phyloP scores from a whole-genome alignment of 257 asterid species.

The Handroanthus guayacan region DNA sequence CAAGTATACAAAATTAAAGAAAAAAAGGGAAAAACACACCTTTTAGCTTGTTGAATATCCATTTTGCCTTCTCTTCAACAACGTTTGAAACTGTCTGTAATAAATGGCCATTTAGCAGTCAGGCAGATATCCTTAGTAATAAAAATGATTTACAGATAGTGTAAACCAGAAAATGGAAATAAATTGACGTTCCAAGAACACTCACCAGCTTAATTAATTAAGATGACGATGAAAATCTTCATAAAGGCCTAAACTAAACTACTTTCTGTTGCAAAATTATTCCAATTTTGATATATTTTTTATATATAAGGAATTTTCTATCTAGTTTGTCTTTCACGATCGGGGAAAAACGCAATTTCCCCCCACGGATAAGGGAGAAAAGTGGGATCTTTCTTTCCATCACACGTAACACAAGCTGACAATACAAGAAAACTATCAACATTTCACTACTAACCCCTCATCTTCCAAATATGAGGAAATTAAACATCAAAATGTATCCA shows the following conservation, averaged over 20 bases:
- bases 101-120: slow-evolving; percentile 17
- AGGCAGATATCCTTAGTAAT: not conserved
- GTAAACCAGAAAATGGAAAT: slow-evolving; percentile 17
- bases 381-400: not conserved
- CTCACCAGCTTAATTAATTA: not conserved
- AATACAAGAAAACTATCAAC: slow-evolving; percentile 10
- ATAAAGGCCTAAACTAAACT: not conserved
- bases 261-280: not conserved
- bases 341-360: too few relatives aligned
- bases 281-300: not conserved
- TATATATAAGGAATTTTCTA: too few relatives aligned
- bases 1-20: not conserved
- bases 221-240: slow-evolving; percentile 10
- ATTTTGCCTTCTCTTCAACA: slow-evolving; percentile 91
- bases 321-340: too few relatives aligned
- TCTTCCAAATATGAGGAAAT: not conserved
- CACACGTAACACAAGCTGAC: not conserved
- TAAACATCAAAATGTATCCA: slow-evolving; percentile 17
- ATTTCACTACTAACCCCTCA: not conserved
- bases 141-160: not conserved
- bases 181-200: not conserved
- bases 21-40: slow-evolving; percentile 45
- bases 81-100: slow-evolving; percentile 76
- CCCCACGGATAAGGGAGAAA: not conserved
- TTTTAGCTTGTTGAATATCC: slow-evolving; percentile 89